Conservation (phyloP, 108 stramenopile species). For the Seminavis robusta region DNA sequence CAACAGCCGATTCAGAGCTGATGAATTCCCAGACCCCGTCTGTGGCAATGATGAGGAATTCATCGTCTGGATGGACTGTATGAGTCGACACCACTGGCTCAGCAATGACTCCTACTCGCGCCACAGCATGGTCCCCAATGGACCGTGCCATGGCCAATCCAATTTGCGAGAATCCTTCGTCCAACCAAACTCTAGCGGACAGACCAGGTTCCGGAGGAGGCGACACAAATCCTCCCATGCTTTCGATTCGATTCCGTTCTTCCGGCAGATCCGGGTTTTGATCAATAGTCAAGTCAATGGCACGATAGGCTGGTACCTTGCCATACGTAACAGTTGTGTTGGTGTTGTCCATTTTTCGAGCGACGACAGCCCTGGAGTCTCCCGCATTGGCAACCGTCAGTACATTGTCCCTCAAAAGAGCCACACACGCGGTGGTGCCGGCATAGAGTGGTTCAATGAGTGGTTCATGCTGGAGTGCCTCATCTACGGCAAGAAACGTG, state of each 20-base stretch:
- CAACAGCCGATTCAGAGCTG: constrained; percentile 64
- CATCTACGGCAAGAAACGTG: constrained; percentile 78
- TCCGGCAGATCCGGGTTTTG: constrained; percentile 89
- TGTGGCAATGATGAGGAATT: constrained; percentile 86
- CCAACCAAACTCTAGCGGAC: constrained; percentile 90
- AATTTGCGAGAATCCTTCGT: constrained; percentile 85
- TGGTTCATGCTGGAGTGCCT: constrained; percentile 51
- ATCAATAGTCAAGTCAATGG: constrained; percentile 75
- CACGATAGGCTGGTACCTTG: constrained; percentile 20
- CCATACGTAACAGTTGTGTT: background rate
- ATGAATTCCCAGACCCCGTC: constrained; percentile 99
- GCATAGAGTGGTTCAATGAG: constrained; percentile 79
- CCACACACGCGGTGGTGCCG: constrained; percentile 92
- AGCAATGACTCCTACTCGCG: constrained; percentile 87
- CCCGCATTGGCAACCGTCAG: constrained; percentile 87
- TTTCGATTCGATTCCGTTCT: constrained; percentile 78
- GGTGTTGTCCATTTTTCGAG: constrained; percentile 18
- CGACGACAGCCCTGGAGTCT: constrained; percentile 90
- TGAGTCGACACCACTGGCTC: constrained; percentile 84
- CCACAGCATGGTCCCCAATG: constrained; percentile 95
- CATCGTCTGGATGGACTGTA: constrained; percentile 50
- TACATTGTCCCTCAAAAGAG: constrained; percentile 62
- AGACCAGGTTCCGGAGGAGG: constrained; percentile 90
- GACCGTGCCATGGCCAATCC: constrained; percentile 94
- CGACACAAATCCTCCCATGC: constrained; percentile 88